Conservation (phyloP, 306 rosid species). For the Citrullus amarus region DNA sequence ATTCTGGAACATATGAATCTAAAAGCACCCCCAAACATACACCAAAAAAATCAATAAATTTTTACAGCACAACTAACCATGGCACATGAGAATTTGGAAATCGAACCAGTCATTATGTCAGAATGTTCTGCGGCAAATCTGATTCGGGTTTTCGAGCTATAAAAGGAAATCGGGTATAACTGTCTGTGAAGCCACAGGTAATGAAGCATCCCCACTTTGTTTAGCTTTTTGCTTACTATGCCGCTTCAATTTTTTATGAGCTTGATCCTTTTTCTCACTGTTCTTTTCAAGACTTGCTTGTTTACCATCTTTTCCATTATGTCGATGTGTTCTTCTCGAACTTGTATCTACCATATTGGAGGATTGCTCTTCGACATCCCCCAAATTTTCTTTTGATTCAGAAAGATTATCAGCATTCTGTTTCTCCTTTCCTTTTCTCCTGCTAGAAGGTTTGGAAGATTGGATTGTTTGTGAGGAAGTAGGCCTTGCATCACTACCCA, state of each 20-base stretch:
- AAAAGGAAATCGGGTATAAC: conserved; percentile 89
- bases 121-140: not conserved
- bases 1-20: conserved; percentile 12
- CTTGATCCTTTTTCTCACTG: conserved; percentile 40
- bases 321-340: conserved; percentile 36
- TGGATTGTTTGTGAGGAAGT: conserved; percentile 25
- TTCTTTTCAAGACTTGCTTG: conserved; percentile 36
- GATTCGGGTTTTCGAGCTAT: conserved; percentile 18
- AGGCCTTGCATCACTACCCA: conserved; percentile 31
- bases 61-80: conserved; percentile 24
- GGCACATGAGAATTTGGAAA: conserved; percentile 11
- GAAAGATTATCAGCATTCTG: conserved; percentile 22
- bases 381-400: conserved; percentile 43
- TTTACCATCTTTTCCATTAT: conserved; percentile 44
- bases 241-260: conserved; percentile 35
- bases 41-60: conserved; percentile 14
- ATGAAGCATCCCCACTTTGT: conserved; percentile 47
- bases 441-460: conserved; percentile 33
- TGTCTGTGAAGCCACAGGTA: conserved; percentile 52
- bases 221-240: conserved; percentile 49
- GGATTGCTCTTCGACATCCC: conserved; percentile 33
- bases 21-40: conserved; percentile 13
- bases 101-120: not conserved
- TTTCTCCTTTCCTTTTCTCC: conserved; percentile 63
- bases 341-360: conserved; percentile 31